Evolutionary conservation across 306 rosid genomes (phyloP), one percentile per base, ranked within the genome.

Genomic region (Quercus ilex): DNA sequence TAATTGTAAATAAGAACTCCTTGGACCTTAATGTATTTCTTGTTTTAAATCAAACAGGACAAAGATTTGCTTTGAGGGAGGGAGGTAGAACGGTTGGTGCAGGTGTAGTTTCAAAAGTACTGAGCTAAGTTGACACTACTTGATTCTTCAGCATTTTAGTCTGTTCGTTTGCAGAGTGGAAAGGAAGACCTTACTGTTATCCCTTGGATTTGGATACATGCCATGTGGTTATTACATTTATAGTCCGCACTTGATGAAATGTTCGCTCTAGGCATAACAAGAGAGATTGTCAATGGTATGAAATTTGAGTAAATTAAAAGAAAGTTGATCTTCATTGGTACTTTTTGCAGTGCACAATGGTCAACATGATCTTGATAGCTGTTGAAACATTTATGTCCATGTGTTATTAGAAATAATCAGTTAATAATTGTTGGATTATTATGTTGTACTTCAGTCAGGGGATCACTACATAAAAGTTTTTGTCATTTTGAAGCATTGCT

Each of bases 61-160:
- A 96, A 90, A 87, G 99, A 90, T 96, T 95, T 93, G 98, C 98
- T 51, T 87, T 96, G 85, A 90, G 99, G 86, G 99, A 96, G 85
- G 99, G 99, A 51, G 98, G 99, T 43, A 96, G 99, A 86, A 96
- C 99, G 6, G 99, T 96, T 64, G 99, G 99, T 79, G 99, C 99
- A 1, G 99, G 99, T 69, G 99, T 96, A 80, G 99, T 96, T 70
- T 93, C 99, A 5, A 96, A 96, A 91, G 92, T 93, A 81, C 64
- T 93, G 80, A 87, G 77, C 85, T 86, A 85, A 89, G 84, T 33
- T 67, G 72, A 30, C n/a, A 6, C 26, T 19, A 4, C 49, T 49
- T 72, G 75, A 82, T 77, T 77, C 75, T 71, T 74, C 75, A 79
- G 78, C 52, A 41, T 53, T 76, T 77, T n/a, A 69, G 71, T 60